A percentile compares a stretch with the other conserved stretches of the same genome.
Evolutionary conservation across 2,329 filamentous ascomycete species (phyloP).

Genomic region (Alternaria infectoria): DNA sequence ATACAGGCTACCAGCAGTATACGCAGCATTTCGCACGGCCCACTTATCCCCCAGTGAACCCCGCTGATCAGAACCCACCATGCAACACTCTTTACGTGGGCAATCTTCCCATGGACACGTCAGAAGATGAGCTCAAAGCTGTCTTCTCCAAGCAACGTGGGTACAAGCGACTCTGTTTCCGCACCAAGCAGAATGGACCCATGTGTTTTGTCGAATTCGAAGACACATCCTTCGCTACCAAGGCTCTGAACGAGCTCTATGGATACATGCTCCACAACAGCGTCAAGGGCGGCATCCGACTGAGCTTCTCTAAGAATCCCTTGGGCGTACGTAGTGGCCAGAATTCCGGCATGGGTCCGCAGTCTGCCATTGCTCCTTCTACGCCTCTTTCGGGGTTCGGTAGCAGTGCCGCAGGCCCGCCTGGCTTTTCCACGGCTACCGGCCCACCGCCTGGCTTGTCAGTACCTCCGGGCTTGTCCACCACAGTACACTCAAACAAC

Average conservation of each 20-base stretch:
- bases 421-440: conserved; percentile 69
- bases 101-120: conserved; percentile 91
- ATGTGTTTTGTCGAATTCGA: conserved; percentile 99
- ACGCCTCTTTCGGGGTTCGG: conserved; percentile 64
- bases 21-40: conserved; percentile 65
- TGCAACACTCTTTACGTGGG: conserved; percentile 98
- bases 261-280: conserved; percentile 88
- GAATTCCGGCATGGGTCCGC: conserved; percentile 59
- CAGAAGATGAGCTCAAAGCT: conserved; percentile 92
- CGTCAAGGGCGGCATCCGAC: conserved; percentile 88
- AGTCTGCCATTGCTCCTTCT: conserved; percentile 58
- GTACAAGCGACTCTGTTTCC: conserved; percentile 93
- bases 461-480: conserved; percentile 72
- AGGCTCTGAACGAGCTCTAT: conserved; percentile 87
- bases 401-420: conserved; percentile 59
- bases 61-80: conserved; percentile 93
- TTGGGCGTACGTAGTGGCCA: conserved; percentile 87
- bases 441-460: conserved; percentile 83
- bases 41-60: conserved; percentile 85
- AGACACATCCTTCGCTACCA: conserved; percentile 88
- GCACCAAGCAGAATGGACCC: conserved; percentile 91
- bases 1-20: conserved; percentile 61
- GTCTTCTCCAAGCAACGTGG: conserved; percentile 92
- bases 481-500: conserved; percentile 38
- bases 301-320: conserved; percentile 98